A percentile compares a stretch with the other conserved stretches of the same genome.
phyloP scores from a whole-genome alignment of 2,329 filamentous ascomycete genomes.

The Ceratocystis cubensis region DNA sequence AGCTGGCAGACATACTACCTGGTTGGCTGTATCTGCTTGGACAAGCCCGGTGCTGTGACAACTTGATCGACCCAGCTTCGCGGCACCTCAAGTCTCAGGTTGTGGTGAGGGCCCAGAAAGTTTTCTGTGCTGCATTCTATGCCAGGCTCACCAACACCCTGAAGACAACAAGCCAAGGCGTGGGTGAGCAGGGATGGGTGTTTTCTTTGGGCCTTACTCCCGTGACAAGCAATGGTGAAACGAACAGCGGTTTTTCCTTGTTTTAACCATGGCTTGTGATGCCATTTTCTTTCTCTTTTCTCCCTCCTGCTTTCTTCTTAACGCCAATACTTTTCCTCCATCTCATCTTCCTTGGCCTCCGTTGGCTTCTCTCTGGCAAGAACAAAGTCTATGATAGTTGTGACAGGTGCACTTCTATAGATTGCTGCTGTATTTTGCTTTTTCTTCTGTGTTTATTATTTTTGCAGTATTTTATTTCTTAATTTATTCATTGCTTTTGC shows the following conservation, averaged over 20 bases:
- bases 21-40: background rate
- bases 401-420: constrained; percentile 4
- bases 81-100: background rate
- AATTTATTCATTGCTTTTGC: constrained; percentile 2
- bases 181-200: background rate
- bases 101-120: background rate
- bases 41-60: background rate
- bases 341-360: no score
- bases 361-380: background rate
- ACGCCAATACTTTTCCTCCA: background rate
- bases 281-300: constrained; percentile 17
- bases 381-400: background rate
- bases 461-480: constrained; percentile 21
- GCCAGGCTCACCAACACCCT: background rate
- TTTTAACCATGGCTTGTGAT: background rate
- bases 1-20: background rate
- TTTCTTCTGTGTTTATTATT: constrained; percentile 12
- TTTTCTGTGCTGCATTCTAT: background rate
- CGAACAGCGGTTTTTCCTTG: background rate
- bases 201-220: background rate
- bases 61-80: background rate
- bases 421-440: background rate
- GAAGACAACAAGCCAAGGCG: background rate
- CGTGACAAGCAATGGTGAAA: background rate
- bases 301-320: constrained; percentile 2